Evolutionary conservation across 306 rosid species (phyloP), one percentile per base, ranked within the genome.

Genomic region (Dicorynia guianensis): DNA sequence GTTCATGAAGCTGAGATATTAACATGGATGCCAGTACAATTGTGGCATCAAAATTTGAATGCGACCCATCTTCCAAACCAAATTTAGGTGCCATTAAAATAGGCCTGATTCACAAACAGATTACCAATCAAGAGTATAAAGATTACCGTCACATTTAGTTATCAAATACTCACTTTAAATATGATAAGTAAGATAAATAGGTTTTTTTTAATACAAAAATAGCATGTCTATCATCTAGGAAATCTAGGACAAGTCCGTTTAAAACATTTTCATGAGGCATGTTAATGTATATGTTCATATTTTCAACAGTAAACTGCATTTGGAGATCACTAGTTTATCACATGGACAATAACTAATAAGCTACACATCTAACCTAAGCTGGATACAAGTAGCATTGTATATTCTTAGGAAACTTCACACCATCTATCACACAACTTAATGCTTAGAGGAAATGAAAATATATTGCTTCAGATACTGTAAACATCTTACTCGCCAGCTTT

Each of bases 21-120:
- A 92, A 88, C 98, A 95, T 95, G 76, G 97, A 90, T 59, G 98
- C 98, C 85, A 92, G 89, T 48, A 95, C 96, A 83, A 95, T 96
- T 71, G 98, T 85, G 47, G 91, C 96, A 79, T 92, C 97, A 82
- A 92, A 92, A 81, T 90, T 89, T 72, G 96, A 87, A 83, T 82
- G 67, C 60, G 97, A 85, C 8, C 88, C 93, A 75, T 92, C 96
- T 72, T 92, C 98, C 69, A 86, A 75, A 71, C 97, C 93, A 36
- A 92, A 95, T 79, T 89, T 90, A 18, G 97, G 98, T 56, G 93
- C 96, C 98, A 95, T 74, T 42, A 92, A 89, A 85, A 95, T 82
- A 70, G 98, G 97, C 92, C 98, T 95, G 91, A 63, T 64, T 74
- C 69, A 79, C 62, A 74, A 74, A 35, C 38, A 53, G 82, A 80